Evolutionary conservation across 2,329 filamentous ascomycete species (phyloP), one percentile per base, ranked within the genome.

Genomic region (Colletotrichum sidae): DNA sequence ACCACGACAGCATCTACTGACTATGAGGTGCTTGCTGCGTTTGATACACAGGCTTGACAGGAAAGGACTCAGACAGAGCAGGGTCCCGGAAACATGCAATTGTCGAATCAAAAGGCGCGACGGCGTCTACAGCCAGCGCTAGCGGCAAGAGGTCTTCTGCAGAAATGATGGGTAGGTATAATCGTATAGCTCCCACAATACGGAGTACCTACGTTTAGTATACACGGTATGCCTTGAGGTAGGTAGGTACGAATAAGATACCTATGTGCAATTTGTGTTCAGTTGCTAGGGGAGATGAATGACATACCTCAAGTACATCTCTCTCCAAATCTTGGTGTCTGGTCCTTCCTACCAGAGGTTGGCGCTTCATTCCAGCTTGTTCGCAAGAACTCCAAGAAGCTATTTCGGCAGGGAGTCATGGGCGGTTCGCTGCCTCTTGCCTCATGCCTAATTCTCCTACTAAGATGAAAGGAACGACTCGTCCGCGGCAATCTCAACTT

Each of bases 81-180:
- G 57, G 62, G 62, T 56, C 56, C 52, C 51, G 44, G 52, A 65
- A 61, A 46, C 51, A 54, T 56, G 62, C 46, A 55, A 65, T 65
- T 65, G 62, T 7, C 58, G 41, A 65, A 65, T 65, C 52, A 65
- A 52, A 56, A 34, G 35, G 35, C 34, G 8, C 46, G 15, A 17
- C 25, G 62, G 57, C 41, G 35, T 65, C 46, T 50, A 50, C 33
- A 34, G 60, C 49, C 49, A 35, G 55, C 60, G 55, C 60, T 64
- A 63, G 50, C 37, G 8, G 35, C 41, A 44, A 33, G 38, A 54
- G 25, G 25, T 25, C 25, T 25, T 25, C 25, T 25, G 25, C 25
- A 25, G 25, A 25, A 25, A 25, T 4, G 25, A 25, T 25, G 25
- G 25, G 25, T 25, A 17, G 17, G 17, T 17, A 17, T 17, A 17